Evolutionary conservation across 306 rosid species (phyloP).

Genomic region (Corylus heterophylla): DNA sequence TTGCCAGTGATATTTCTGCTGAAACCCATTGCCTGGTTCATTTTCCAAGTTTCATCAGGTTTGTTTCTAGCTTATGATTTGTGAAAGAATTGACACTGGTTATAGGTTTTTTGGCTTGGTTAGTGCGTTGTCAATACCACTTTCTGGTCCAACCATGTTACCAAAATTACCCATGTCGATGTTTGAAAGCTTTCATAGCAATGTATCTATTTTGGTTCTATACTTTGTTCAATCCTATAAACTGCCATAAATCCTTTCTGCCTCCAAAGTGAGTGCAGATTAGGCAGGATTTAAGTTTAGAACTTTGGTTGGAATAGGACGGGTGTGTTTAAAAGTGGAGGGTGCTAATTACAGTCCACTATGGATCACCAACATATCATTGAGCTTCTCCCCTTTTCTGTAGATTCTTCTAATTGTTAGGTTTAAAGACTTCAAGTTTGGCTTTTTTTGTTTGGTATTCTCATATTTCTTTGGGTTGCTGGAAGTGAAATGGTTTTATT

Average conservation of each 20-base stretch:
- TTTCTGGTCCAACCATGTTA: conserved; percentile 5
- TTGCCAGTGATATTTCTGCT: conserved; percentile 65
- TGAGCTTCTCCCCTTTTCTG: background rate
- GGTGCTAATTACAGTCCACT: background rate
- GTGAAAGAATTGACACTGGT: conserved; percentile 19
- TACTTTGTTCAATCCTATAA: background rate
- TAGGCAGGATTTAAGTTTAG: conserved; percentile 9
- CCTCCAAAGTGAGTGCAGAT: conserved; percentile 12
- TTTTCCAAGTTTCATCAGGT: conserved; percentile 97
- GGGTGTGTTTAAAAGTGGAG: background rate
- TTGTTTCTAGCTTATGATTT: conserved; percentile 27
- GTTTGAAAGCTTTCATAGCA: conserved; percentile 3
- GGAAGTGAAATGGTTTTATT: background rate
- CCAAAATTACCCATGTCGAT: background rate
- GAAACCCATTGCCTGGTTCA: conserved; percentile 96
- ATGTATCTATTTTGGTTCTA: conserved; percentile 13
- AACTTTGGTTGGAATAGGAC: background rate
- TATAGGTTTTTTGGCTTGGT: conserved; percentile 19
- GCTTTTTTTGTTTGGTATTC: conserved; percentile 5
- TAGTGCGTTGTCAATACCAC: conserved; percentile 11
- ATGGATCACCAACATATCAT: background rate
- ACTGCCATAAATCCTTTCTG: conserved; percentile 8
- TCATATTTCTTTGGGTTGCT: background rate
- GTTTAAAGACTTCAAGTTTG: conserved; percentile 15
- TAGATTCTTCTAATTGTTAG: conserved; percentile 5